A percentile compares a stretch with the other conserved stretches of the same genome.
phyloP scores from a whole-genome alignment of 768 basidiomycete species.

The Pulveroboletus sp. region DNA sequence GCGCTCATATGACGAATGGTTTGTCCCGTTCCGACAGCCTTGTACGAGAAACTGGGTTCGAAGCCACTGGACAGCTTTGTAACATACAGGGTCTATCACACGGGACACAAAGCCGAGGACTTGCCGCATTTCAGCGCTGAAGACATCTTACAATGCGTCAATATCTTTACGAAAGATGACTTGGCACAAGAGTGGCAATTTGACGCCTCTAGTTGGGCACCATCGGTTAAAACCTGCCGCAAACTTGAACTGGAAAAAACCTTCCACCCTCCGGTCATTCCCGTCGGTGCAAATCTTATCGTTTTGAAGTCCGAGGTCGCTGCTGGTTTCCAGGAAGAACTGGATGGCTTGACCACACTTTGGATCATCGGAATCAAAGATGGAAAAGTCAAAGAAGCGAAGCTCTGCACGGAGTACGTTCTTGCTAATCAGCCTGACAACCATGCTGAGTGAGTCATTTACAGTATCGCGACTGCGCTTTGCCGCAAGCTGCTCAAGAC shows the following conservation, averaged over 20 bases:
- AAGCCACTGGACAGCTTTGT: background rate
- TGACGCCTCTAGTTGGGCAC: background rate
- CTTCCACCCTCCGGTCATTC: background rate
- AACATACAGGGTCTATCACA: background rate
- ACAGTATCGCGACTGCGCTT: background rate
- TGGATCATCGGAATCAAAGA: background rate
- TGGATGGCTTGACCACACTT: background rate
- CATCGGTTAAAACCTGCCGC: background rate
- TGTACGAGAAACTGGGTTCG: background rate
- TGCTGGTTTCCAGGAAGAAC: background rate
- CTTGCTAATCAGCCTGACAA: background rate
- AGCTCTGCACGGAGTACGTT: background rate
- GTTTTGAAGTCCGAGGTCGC: background rate
- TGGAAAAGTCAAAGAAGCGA: background rate
- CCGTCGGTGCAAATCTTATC: background rate
- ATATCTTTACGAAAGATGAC: background rate
- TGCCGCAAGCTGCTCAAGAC: background rate
- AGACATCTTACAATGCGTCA: background rate
- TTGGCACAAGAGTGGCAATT: background rate
- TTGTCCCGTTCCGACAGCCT: background rate
- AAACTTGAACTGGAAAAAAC: background rate
- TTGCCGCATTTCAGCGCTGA: background rate
- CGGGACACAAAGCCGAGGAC: background rate
- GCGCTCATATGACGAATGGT: background rate
- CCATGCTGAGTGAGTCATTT: background rate